Base-by-base conservation (phyloP, 257 asterid genomes). In the Solanum chiquidenum region DNA sequence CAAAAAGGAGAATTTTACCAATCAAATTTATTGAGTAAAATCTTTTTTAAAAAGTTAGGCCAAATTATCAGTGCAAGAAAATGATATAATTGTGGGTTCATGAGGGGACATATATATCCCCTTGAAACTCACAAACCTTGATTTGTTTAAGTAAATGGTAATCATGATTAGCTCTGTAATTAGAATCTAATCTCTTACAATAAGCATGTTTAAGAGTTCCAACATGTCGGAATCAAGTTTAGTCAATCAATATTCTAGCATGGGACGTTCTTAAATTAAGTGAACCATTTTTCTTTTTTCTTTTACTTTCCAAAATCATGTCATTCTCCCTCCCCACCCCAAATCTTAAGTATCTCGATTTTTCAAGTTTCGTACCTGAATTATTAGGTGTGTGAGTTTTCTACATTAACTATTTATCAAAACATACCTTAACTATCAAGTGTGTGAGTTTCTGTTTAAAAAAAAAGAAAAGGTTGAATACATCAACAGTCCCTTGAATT, bases 161-260 rank as follows among this genome's bases (percentile, higher is more conserved):
- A 88, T 91, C 79, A 87, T 89, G 89, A 68, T 83, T 66, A 58
- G 37, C 82, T 77, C 89, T 88, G 85, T 89, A 91, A 90, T 90
- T 91, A 88, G 91, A 91, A 90, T 90, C 93, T 90, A 90, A 90
- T 90, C 89, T 90, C 64, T 71, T 71, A 71, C 42, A 29, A 87
- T 89, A 89, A 88, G 86, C 92, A 76, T 88, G 94, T 86, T 87
- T 90, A 55, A n/a, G 91, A 88, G 90, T 89, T 90, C 90, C 80
- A 92, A 90, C 68, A 86, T 89, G 91, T 89, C 88, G 66, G 88
- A 68, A 85, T 46, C 68, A 80, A 80, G 85, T 80, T 80, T 44
- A 16, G 25, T 27, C 40, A 4, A 80, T 27, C 64, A 79, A 44
- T 66, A 64, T 64, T 40, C 84, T 79, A 46, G 64, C 66, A 44